phyloP scores from a whole-genome alignment of 148 eudicot species.

The Beta vulgaris region DNA sequence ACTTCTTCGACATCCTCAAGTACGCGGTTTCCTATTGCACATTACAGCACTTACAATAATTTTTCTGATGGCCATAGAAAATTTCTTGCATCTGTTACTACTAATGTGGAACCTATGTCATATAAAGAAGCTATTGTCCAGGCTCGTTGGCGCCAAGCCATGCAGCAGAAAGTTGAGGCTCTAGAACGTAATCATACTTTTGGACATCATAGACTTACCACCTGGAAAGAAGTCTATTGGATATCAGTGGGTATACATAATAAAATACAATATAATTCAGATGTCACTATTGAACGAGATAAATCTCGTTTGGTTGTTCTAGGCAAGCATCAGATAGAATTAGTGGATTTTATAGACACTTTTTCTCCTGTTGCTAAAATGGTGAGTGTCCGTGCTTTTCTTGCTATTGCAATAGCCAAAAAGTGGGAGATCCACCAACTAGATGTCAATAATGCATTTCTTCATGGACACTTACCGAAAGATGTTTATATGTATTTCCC shows the following conservation, averaged over 20 bases:
- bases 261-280: background rate
- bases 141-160: no score
- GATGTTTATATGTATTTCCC: no score
- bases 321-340: background rate
- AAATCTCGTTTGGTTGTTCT: background rate
- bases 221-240: background rate
- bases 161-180: background rate
- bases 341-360: no score
- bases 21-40: background rate
- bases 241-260: background rate
- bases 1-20: background rate
- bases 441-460: no score
- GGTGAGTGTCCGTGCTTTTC: no score
- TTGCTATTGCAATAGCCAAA: no score
- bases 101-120: background rate
- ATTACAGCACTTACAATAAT: background rate
- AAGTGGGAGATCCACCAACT: no score
- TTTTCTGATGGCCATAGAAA: background rate
- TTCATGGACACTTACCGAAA: no score
- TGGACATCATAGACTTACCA: background rate
- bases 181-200: background rate
- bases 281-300: background rate
- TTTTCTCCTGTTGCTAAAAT: no score
- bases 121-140: background rate
- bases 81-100: background rate